phyloP scores from a whole-genome alignment of 106 monocot species.

The Triglochin maritima region DNA sequence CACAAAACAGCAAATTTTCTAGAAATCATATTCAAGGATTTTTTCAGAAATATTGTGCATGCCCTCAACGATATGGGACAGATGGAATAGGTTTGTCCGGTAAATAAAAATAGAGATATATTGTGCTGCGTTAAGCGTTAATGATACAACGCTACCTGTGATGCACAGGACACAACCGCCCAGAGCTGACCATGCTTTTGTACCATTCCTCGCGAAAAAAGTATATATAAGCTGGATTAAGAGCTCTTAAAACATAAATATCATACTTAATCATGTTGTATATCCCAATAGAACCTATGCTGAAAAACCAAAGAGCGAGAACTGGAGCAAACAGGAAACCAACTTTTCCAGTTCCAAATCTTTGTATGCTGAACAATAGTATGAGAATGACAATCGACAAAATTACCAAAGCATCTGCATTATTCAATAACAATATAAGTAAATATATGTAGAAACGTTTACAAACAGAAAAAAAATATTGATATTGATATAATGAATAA shows the following conservation, averaged over 20 bases:
- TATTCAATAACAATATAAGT: not conserved
- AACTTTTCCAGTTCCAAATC: conserved; percentile 89
- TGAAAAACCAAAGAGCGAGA: conserved; percentile 80
- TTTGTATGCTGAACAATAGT: conserved; percentile 75
- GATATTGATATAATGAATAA: not conserved
- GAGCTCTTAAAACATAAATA: conserved; percentile 54
- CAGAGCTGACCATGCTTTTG: conserved; percentile 81
- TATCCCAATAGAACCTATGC: conserved; percentile 71
- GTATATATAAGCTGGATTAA: conserved; percentile 80
- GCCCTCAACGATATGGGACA: too few species aligned
- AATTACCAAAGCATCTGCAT: conserved; percentile 64
- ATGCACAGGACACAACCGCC: conserved; percentile 93
- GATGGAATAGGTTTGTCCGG: too few species aligned
- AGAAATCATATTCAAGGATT: too few species aligned
- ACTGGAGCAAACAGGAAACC: conserved; percentile 74
- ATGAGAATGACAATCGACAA: conserved; percentile 57
- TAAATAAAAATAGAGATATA: too few species aligned
- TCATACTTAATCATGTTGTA: conserved; percentile 72
- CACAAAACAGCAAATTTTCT: too few species aligned
- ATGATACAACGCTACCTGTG: conserved; percentile 37
- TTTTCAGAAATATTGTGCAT: too few species aligned
- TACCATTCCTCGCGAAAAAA: conserved; percentile 47
- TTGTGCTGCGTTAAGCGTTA: not conserved
- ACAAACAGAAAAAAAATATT: not conserved
- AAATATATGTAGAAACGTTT: not conserved